Base-by-base conservation (phyloP, 805 yeast species). In the Zygosaccharomyces lentus region DNA sequence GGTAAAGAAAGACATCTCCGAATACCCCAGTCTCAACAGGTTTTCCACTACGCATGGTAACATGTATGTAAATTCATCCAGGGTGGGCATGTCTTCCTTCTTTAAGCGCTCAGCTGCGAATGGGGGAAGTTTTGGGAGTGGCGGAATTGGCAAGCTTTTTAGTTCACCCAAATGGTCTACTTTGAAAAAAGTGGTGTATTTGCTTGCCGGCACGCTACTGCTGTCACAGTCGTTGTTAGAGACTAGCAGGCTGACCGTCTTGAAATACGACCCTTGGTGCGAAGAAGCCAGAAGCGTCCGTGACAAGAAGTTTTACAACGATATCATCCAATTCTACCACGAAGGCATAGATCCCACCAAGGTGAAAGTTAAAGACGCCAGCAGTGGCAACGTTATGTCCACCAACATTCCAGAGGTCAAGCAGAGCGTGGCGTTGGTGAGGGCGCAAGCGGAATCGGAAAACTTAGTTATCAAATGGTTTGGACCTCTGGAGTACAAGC, bases 191-290 rank as follows among this genome's bases (percentile, higher is more conserved):
- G 49, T 59, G 2, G 45, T 62, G 5, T 73, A 71, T 38, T 47
- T 67, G 1, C 30, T 68, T 0, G 53, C 67, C 0, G 87, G 87
- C 6, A 50, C 77, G 0, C 65, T 70, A 15, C 53, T 78, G 12
- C 57, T 80, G n/a, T 74, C 76, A 50, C 74, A 76, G 44, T 70
- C 84, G 2, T 75, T 80, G 2, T 58, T 82, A 29, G 91, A 84
- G 55, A 53, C 72, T 6, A 68, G 77, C 12, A 68, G 90, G 44
- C 53, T 81, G 32, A 55, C 53, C 6, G 24, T 71, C 40, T 43
- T 71, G 10, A 71, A 71, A 34, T 70, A 69, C 49, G 90, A 84
- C 57, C 90, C 90, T 8, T 84, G 90, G 90, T 71, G 65, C 21
- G 87, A 80, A 26, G 88, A 84, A 56, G 86, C 88, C 2, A 70